These are phyloP conservation scores for Cinchona pubescens DNA, from an alignment of 257 asterid genomes.

Conservation along the genomic window DNA sequence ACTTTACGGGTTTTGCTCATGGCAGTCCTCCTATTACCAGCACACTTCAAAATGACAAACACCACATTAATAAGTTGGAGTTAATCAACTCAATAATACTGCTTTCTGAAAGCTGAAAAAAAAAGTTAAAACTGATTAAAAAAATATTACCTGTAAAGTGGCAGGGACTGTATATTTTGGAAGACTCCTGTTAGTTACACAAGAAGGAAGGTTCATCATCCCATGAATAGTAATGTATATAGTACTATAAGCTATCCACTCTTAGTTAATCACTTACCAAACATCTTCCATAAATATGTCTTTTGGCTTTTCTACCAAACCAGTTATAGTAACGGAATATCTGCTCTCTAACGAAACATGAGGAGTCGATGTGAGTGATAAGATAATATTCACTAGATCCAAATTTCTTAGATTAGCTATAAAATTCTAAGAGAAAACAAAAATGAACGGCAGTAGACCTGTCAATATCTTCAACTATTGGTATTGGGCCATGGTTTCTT, in stretches of 20 bases:
- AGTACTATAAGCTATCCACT: constrained; percentile 1
- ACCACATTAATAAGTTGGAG: neutral
- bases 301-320: constrained; percentile 42
- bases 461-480: constrained; percentile 67
- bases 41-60: constrained; percentile 57
- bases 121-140: too few species aligned
- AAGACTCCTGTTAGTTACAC: constrained; percentile 56
- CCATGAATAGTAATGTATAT: neutral
- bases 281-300: constrained; percentile 77
- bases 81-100: neutral
- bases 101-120: neutral
- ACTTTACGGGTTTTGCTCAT: constrained; percentile 82
- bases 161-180: constrained; percentile 77
- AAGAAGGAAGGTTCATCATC: constrained; percentile 17
- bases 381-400: neutral
- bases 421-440: constrained; percentile 1
- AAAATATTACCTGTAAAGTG: constrained; percentile 69
- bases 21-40: constrained; percentile 97
- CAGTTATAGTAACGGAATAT: constrained; percentile 60
- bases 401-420: neutral
- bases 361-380: constrained; percentile 4
- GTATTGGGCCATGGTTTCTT: constrained; percentile 98
- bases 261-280: constrained; percentile 47
- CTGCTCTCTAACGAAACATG: constrained; percentile 45
- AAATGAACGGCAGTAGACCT: constrained; percentile 36